Conservation (phyloP, 75 land plant species). For the Isoetes taiwanensis region DNA sequence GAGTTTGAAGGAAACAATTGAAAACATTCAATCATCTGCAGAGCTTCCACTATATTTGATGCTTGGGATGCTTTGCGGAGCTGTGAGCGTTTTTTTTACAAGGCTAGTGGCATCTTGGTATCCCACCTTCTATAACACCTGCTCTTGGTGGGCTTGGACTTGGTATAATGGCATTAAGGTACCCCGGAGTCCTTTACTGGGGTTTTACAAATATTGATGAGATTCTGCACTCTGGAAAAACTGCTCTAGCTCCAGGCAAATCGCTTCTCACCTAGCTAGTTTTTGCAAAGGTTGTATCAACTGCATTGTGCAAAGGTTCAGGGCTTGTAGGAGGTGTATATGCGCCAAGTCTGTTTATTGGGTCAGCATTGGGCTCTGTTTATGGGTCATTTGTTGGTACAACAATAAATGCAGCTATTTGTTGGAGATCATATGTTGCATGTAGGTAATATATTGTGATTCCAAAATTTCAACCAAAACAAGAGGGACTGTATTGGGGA, state of each 20-base stretch:
- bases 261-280: slow-evolving; percentile 73
- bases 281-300: slow-evolving; percentile 86
- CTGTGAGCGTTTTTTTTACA: slow-evolving; percentile 79
- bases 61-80: slow-evolving; percentile 94
- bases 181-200: slow-evolving; percentile 95
- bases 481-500: too few species aligned
- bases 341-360: slow-evolving; percentile 99
- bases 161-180: slow-evolving; percentile 77
- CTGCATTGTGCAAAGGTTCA: slow-evolving; percentile 93
- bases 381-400: slow-evolving; percentile 86
- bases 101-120: slow-evolving; percentile 69
- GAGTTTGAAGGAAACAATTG: background rate
- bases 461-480: too few species aligned
- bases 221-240: slow-evolving; percentile 89
- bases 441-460: too few species aligned
- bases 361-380: slow-evolving; percentile 94
- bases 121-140: slow-evolving; percentile 77
- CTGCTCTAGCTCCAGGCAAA: slow-evolving; percentile 91
- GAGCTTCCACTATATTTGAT: slow-evolving; percentile 89
- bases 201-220: slow-evolving; percentile 99
- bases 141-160: slow-evolving; percentile 92
- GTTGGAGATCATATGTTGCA: too few species aligned
- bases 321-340: slow-evolving; percentile 97
- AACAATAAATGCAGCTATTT: slow-evolving; percentile 74
- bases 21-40: slow-evolving; percentile 18